Evolutionary conservation across 2,329 filamentous ascomycete genomes (phyloP), one percentile per base, ranked within the genome.

Genomic region (Sclerotinia minor): DNA sequence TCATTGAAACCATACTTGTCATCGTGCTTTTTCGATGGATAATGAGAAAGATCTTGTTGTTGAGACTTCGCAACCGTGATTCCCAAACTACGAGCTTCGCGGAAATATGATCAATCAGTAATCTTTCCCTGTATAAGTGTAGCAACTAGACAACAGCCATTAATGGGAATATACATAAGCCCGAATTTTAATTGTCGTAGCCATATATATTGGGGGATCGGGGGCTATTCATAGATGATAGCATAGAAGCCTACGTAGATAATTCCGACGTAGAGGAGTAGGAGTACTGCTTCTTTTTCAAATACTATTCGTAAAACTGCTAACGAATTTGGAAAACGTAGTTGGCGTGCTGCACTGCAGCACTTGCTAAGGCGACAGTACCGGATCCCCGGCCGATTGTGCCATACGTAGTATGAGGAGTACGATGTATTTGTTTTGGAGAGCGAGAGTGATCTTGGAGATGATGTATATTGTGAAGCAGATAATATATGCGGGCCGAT

Each of bases 61-160:
- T 84, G 83, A 59, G 80, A 83, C 71, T 81, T 82, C 67, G 83
- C 83, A 65, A 88, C 81, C 0, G 80, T 74, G 13, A 90, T 78
- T 13, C 84, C 84, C 0, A 85, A 76, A 6, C 78, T 80, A 13
- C 77, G 75, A 17, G 88, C 88, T 68, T 89, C 83, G 1, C 88
- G 84, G 1, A 83, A 81, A 75, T 88, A 93, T 75, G 90, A 92
- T 83, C 85, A 66, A 45, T 88, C 86, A 2, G 87, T 77, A 1
- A 86, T 58, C 26, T 77, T 76, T 8, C 91, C 89, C 68, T 84
- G 81, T 13, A 74, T 75, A 32, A 74, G 86, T 82, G 63, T 83
- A 75, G 83, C 79, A 0, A 79, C 72, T 7, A 83, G 75, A 17
- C 80, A 81, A 0, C 83, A 83, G 1, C 73, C 77, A 0, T 82